Evolutionary conservation across 2,329 filamentous ascomycete species (phyloP), one percentile per base, ranked within the genome.

Genomic region (Aspergillus pseudotamarii): DNA sequence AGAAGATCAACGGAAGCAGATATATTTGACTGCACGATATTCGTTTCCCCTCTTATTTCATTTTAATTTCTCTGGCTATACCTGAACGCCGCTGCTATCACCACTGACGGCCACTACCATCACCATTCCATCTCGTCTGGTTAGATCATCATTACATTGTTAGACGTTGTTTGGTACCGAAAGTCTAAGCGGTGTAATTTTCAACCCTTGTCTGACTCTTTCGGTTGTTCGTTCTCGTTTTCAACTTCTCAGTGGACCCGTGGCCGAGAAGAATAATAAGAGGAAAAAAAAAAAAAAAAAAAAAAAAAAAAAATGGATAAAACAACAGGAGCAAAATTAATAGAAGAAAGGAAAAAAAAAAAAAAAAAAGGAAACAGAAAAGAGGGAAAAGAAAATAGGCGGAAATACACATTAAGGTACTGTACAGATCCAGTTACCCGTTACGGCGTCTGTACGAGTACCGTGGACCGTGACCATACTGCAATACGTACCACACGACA

Each of bases 91-190:
- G 58, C 62, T 62, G 48, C 46, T 66, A 64, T 60, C 58, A 61
- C 54, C 55, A 61, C 57, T 60, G 28, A 36, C 34, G 48, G 54
- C 59, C 62, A 53, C 55, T 23, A 57, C 21, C 64, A 66, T 58
- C 61, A 57, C 64, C 54, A 62, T 54, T 58, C 36, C 48, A 21
- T 62, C 28, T 50, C 59, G 6, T 5, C 30, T 55, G 34, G 56
- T 65, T 64, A 69, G 66, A 65, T 67, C 68, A 66, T 66, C 61
- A 67, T 68, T 66, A 62, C 66, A 59, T 65, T 62, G 45, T 57
- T 61, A 53, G 28, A 48, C 50, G 8, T 51, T 55, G 51, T 55
- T 51, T 50, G 53, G 56, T 66, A 62, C 43, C 53, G 38, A 28
- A 34, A 54, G 46, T 38, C 26, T 28, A 36, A 51, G 48, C 50